Evolutionary conservation across 371 early-diverging fungal genomes (phyloP), one percentile per base, ranked within the genome.

Genomic region (Zopfochytrium polystomum): DNA sequence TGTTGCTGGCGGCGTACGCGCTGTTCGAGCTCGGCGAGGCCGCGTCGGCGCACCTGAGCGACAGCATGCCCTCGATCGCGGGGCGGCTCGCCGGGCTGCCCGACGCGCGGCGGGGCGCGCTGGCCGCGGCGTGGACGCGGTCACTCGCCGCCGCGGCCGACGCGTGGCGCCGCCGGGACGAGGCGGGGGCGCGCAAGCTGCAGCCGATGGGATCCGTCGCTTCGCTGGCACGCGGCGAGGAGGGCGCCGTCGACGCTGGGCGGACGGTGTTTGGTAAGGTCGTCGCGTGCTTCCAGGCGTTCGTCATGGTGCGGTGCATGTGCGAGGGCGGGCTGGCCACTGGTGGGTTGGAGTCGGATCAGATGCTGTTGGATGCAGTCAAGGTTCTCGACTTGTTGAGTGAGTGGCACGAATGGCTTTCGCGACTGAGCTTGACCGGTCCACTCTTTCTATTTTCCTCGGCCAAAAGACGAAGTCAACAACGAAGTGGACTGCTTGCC

Each of bases 391-490:
- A 61, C n/a, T 38, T 73, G 7, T 52, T 72, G 26, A 42, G 72
- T 72, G 43, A 35, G 45, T 29, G 33, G 13, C 30, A 44, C 31
- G n/a, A 42, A 44, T 52, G 35, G 33, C 15, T 20, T 25, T 23
- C 33, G 27, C 6, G 35, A 4, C 22, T 27, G 20, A 34, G 13
- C 50, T 20, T 26, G 32, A 27, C 48, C 25, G 11, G 33, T 32
- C n/a, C 9, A 5, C 13, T 58, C 9, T 55, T 48, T 43, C 29
- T 29, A 20, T 46, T 31, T 2, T n/a, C n/a, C n/a, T n/a, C n/a
- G n/a, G n/a, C n/a, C n/a, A n/a, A n/a, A 57, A 72, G 72, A 68
- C 27, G 68, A 66, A 22, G 61, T 72, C 56, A 72, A 72, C 52
- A 67, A 72, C 18, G 63, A 63, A 20, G 43, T 66, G 46, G 47